Conservation (phyloP, 164 flowering plant species). For the Cinnamomum micranthum region DNA sequence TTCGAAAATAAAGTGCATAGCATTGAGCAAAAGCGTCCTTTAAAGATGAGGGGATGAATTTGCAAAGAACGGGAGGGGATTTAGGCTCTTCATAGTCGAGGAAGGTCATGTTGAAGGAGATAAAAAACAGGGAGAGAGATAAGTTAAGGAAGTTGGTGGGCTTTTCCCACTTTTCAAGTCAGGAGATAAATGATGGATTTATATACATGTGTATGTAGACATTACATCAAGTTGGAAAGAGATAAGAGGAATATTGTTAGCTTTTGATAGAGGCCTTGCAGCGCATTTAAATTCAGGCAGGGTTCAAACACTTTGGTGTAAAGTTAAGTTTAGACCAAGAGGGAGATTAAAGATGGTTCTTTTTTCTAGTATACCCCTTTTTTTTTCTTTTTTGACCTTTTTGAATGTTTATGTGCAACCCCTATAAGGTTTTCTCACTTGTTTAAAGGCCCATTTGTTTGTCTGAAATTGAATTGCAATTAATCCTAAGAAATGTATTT, state of each 20-base stretch:
- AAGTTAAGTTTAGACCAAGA: constrained; percentile 33
- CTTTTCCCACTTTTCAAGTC: background rate
- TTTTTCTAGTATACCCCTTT: background rate
- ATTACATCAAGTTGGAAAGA: constrained; percentile 6
- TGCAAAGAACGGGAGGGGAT: constrained; percentile 20
- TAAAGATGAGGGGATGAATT: constrained; percentile 31
- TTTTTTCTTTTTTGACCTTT: no score
- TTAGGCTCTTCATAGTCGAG: background rate
- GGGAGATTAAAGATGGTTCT: background rate
- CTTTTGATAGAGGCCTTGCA: constrained; percentile 44
- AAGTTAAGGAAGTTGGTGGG: background rate
- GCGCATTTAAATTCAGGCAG: constrained; percentile 23
- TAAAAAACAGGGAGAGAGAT: background rate
- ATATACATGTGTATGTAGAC: background rate
- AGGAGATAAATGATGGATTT: background rate
- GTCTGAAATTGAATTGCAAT: no score
- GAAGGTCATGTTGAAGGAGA: constrained; percentile 4
- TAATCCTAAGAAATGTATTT: no score
- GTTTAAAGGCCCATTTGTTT: no score
- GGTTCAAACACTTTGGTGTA: constrained; percentile 44
- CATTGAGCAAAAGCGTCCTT: constrained; percentile 47
- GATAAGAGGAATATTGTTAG: background rate
- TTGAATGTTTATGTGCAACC: no score
- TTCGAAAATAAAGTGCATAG: constrained; percentile 19
- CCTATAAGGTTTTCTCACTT: no score